Evolutionary conservation across 331 rosid genomes (phyloP), one percentile per base, ranked within the genome.

Genomic region (Saraca asoca): DNA sequence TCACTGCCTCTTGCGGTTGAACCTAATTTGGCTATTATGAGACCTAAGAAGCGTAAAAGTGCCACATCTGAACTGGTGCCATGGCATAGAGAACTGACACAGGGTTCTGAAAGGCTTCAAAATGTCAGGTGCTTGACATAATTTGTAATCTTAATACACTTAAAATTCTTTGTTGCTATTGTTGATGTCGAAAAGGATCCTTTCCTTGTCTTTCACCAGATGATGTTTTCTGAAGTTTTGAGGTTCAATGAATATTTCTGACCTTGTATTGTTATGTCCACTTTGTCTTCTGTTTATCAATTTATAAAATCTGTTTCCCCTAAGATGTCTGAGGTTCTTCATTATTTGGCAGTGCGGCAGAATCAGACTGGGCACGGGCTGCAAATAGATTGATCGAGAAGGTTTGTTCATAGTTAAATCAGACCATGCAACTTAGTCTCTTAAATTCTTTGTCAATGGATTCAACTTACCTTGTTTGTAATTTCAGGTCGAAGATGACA

Each of bases 21-120:
- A 76, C 82, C 88, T 71, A 78, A 79, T 70, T 62, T 79, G 72
- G 78, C 50, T 66, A 75, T 76, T 71, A 65, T 48, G 67, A 82
- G 85, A 72, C 80, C 90, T 12, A 86, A 85, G 83, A 94, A 94
- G 80, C 99, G 99, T 54, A 91, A 94, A 86, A 86, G 70, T 65
- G 82, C 80, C 34, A 80, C 93, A 39, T 87, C 89, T 34, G 97
- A 88, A 62, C 89, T 94, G 59, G 68, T 70, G 24, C 87, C 99
- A 13, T 90, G 96, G 96, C 85, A 85, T 77, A 80, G 83, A 62
- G 96, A 94, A 79, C 38, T 90, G 83, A 68, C 62, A 8, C 76
- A 67, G 71, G 82, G 79, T 67, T 81, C 86, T 72, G 82, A 77
- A 61, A 80, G 88, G 92, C 91, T 88, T 75, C 85, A 43, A 57